Percentiles rank a stretch among this genome's conserved stretches.
phyloP scores from a whole-genome alignment of 1,284 basidiomycete species.

The Apiotrichum domesticum region DNA sequence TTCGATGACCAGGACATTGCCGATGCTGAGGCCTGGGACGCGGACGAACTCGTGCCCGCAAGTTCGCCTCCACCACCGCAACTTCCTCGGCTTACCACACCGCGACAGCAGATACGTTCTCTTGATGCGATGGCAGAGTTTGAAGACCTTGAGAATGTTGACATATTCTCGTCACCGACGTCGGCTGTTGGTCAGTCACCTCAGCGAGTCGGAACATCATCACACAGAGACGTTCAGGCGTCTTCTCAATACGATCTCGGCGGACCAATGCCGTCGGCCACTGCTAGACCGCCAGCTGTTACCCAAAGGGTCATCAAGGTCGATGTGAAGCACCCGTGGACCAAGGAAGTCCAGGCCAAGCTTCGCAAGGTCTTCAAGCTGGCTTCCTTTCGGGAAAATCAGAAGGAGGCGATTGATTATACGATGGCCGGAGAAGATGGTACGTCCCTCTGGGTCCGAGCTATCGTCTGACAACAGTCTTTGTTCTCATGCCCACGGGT shows the following conservation, averaged over 20 bases:
- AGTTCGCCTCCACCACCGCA: neutral
- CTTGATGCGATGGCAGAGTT: constrained; percentile 18
- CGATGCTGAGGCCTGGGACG: neutral
- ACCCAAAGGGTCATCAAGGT: constrained; percentile 14
- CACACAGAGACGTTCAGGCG: constrained; percentile 7
- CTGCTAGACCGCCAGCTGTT: neutral
- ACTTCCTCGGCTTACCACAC: neutral
- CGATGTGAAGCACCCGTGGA: constrained; percentile 48
- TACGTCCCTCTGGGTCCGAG: constrained; percentile 1
- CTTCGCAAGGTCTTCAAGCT: constrained; percentile 66
- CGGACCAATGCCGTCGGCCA: neutral
- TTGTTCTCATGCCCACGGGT: constrained; percentile 95
- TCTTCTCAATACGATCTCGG: constrained; percentile 1
- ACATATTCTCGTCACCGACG: constrained; percentile 28
- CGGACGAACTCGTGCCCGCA: neutral
- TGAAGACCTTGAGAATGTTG: constrained; percentile 18
- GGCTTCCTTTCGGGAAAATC: constrained; percentile 68
- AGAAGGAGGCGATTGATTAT: constrained; percentile 75
- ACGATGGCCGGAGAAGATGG: constrained; percentile 70
- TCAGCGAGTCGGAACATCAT: constrained; percentile 11
- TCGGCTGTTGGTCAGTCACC: constrained; percentile 2
- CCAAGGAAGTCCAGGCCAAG: constrained; percentile 57
- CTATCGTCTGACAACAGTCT: constrained; percentile 51
- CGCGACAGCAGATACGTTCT: neutral
- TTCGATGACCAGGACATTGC: neutral